Base-by-base conservation (phyloP, 2,329 filamentous ascomycete genomes). In the Colletotrichum limetticola region DNA sequence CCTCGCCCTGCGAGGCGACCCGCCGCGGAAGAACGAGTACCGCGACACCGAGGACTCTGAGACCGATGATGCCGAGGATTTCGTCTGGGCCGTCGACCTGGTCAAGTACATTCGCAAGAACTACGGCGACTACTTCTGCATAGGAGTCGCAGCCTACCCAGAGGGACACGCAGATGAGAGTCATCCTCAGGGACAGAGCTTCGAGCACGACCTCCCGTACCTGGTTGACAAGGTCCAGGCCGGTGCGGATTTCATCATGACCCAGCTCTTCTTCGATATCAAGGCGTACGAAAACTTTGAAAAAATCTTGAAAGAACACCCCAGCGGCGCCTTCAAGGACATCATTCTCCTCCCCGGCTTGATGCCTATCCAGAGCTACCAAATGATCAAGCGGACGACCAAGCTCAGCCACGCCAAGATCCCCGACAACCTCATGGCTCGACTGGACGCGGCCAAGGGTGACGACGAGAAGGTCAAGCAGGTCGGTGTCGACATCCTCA, bases 201-300 rank as follows among this genome's bases (percentile, higher is more conserved):
- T 92, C 49, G 94, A 97, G 78, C 89, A 93, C 75, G 97, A 99
- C 83, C 84, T 99, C 72, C 94, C 95, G 0, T 97, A 93, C 78
- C 87, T 99, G 66, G 90, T 97, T 12, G 95, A 98, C 76, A 99
- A 99, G 87, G 93, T 93, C 1, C 88, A 92, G 77, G 97, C 97
- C 4, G 97, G 97, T 1, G 97, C 95, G 63, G 95, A 98, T 83
- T 99, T 99, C 80, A 93, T 99, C 83, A 98, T 99, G 94, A 98
- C 97, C 1, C 97, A 99, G 82, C 88, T 99, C 9, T 98, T 98
- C 83, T 99, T 98, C 82, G 95, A 98, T 80, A 89, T 95, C 28
- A 88, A 93, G 4, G 94, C 94, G 22, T 99, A 97, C 80, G 89
- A 92, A 68, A 86, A 86, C 42, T 98, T 97, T 79, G 96, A 98